Conservation (phyloP, 2,329 filamentous ascomycete genomes). For the Chaetomium globosum region DNA sequence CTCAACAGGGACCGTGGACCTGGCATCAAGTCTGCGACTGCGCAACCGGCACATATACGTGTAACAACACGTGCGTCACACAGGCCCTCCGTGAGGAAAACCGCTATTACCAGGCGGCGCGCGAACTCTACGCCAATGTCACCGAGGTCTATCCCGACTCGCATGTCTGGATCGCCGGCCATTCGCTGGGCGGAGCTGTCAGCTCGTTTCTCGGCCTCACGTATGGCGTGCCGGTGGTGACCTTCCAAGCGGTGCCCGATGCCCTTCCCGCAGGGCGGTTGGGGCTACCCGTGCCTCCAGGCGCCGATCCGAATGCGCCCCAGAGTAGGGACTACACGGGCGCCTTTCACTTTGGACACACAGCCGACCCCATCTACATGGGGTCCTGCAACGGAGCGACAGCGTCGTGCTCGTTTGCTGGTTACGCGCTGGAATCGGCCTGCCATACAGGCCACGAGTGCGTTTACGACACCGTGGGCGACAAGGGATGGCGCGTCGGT, state of each 20-base stretch:
- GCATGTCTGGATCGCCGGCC: slow-evolving; percentile 86
- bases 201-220: slow-evolving; percentile 87
- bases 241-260: slow-evolving; percentile 91
- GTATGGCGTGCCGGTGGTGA: slow-evolving; percentile 86
- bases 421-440: slow-evolving; percentile 90
- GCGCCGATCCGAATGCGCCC: slow-evolving; percentile 68
- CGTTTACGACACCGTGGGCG: slow-evolving; percentile 86
- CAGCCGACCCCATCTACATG: slow-evolving; percentile 92
- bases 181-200: slow-evolving; percentile 89
- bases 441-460: slow-evolving; percentile 90
- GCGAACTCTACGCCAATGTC: slow-evolving; percentile 89
- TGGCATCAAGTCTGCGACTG: slow-evolving; percentile 95
- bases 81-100: slow-evolving; percentile 78
- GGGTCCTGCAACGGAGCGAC: slow-evolving; percentile 90
- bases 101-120: slow-evolving; percentile 85
- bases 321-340: slow-evolving; percentile 75
- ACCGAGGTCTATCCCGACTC: slow-evolving; percentile 83
- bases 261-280: slow-evolving; percentile 82
- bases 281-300: slow-evolving; percentile 82
- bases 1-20: slow-evolving; percentile 83
- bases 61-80: slow-evolving; percentile 87
- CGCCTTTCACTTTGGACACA: slow-evolving; percentile 89
- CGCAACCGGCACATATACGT: slow-evolving; percentile 80
- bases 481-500: slow-evolving; percentile 89
- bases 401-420: slow-evolving; percentile 84